Percentiles rank a stretch among this genome's conserved stretches.
phyloP scores from a whole-genome alignment of 768 basidiomycete species.

The Aureoboletus auriporus region DNA sequence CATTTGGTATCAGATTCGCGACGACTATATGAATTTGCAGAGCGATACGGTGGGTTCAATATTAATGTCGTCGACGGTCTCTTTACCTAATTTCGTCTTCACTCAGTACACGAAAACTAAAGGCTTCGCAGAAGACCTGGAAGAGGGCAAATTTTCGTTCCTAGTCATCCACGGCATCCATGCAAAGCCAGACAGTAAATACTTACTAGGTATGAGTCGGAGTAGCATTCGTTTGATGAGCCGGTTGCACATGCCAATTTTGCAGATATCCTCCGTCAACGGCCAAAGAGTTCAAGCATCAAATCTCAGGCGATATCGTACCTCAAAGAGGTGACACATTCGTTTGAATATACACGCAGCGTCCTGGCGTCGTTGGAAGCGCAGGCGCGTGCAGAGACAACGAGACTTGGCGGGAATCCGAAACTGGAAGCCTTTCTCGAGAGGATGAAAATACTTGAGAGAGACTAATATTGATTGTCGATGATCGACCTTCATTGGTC shows the following conservation, averaged over 20 bases:
- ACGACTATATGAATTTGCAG: constrained; percentile 45
- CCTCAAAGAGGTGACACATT: constrained; percentile 68
- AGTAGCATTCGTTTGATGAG: neutral
- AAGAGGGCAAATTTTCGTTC: constrained; percentile 98
- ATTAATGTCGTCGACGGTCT: too few relatives aligned
- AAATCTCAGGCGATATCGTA: constrained; percentile 81
- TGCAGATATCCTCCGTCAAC: constrained; percentile 87
- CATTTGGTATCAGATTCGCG: constrained; percentile 56
- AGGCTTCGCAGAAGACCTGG: constrained; percentile 90
- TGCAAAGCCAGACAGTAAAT: constrained; percentile 68
- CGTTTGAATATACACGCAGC: constrained; percentile 80
- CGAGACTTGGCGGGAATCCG: constrained; percentile 71
- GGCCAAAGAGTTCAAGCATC: constrained; percentile 74
- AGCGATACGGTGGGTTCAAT: constrained; percentile 15
- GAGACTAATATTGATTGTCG: too few relatives aligned
- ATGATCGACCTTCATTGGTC: too few relatives aligned
- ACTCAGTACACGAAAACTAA: constrained; percentile 77
- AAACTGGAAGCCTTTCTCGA: constrained; percentile 57
- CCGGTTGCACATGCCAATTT: neutral
- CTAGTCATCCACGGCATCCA: constrained; percentile 89
- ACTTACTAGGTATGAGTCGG: constrained; percentile 71
- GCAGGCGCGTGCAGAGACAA: constrained; percentile 68
- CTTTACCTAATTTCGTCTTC: neutral
- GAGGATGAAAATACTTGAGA: constrained; percentile 28
- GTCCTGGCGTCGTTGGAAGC: constrained; percentile 65